phyloP scores from a whole-genome alignment of 768 basidiomycete genomes.

The Phylloporus sp. region DNA sequence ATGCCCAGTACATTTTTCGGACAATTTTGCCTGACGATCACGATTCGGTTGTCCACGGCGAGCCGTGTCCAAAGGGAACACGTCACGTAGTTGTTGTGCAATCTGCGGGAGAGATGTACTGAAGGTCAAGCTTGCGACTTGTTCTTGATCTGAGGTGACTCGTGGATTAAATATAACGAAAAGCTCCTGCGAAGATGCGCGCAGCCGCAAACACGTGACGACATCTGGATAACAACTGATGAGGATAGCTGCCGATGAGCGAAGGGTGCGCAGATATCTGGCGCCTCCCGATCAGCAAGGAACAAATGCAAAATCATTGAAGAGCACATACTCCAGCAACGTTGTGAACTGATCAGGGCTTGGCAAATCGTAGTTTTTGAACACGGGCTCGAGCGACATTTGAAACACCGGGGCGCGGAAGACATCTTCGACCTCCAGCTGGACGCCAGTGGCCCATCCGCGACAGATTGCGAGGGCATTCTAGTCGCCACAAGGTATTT shows the following conservation, averaged over 20 bases:
- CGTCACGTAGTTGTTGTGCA: constrained; percentile 37
- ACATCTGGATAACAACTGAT: constrained; percentile 61
- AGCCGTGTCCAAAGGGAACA: constrained; percentile 40
- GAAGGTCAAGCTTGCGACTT: constrained; percentile 51
- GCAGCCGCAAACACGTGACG: constrained; percentile 41
- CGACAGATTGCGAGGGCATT: constrained; percentile 47
- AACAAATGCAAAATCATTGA: background rate
- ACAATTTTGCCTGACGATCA: constrained; percentile 52
- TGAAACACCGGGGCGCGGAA: constrained; percentile 43
- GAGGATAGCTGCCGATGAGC: constrained; percentile 33
- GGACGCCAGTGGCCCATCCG: constrained; percentile 40
- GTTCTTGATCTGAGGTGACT: constrained; percentile 42
- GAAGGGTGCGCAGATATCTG: constrained; percentile 20
- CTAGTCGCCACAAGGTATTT: constrained; percentile 28
- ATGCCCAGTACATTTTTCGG: constrained; percentile 51
- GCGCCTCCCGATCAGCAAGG: constrained; percentile 4
- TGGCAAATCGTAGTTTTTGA: constrained; percentile 34
- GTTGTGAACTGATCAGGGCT: constrained; percentile 29
- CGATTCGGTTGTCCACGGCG: constrained; percentile 34
- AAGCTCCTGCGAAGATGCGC: constrained; percentile 24
- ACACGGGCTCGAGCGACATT: constrained; percentile 32
- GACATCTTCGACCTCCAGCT: constrained; percentile 50
- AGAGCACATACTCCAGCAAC: constrained; percentile 17
- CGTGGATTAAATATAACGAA: constrained; percentile 63
- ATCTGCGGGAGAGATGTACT: constrained; percentile 39